Base-by-base conservation (phyloP, 306 rosid genomes). In the Leucaena leucocephala region DNA sequence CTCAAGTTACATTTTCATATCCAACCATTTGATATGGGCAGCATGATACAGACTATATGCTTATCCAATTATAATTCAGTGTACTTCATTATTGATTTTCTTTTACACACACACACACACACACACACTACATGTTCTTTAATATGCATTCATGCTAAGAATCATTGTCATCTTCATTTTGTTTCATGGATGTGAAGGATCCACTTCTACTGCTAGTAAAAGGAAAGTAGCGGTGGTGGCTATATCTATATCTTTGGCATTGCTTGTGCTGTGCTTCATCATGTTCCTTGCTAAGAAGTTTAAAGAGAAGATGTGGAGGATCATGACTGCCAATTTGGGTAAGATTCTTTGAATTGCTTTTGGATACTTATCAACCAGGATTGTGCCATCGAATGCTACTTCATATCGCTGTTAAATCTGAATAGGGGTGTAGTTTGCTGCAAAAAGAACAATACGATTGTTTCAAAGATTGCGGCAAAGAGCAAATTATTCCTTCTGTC, bases 231-330 rank as follows among this genome's bases (percentile, higher is more conserved):
- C 40, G 7, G 73, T 76, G 39, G 10, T 76, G 69, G 71, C 76
- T 62, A 49, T 63, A 50, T 76, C 70, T 0, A 52, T 45, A 35
- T 12, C 78, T 55, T 3, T 82, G 64, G 61, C 34, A 43, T 35
- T 63, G 69, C 68, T 76, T 68, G 22, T 82, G 22, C 19, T 72
- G 35, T 42, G 78, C 42, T 43, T 48, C 68, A 42, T 76, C 40
- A 40, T 82, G 45, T 82, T 52, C 82, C 78, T 76, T 82, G 49
- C 7, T 10, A 71, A 63, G 75, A 82, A 42, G 64, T 61, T 42
- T 16, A 54, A 38, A 5, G 54, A 39, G 33, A 33, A 42, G 42
- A 27, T n/a, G 33, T 34, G 43, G 42, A 81, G 22, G 77, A 27
- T n/a, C 39, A 14, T 3, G 1, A 38, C 40, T 12, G 2, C 42